Base-by-base conservation (phyloP, 345 rosid genomes). In the Nasturtium officinale region DNA sequence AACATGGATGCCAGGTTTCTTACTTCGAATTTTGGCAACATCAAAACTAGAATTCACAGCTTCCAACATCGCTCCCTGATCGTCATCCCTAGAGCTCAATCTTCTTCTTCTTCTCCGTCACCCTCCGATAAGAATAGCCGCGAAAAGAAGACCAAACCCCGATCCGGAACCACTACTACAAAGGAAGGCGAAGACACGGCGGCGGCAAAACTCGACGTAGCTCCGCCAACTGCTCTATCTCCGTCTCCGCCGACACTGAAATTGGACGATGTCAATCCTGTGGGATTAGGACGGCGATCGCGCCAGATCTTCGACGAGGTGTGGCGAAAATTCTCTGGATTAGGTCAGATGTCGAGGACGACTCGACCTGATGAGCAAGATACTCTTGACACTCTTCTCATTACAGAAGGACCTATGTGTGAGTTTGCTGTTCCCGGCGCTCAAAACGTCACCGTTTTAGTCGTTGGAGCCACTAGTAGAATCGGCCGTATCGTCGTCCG, bases 401-500 rank as follows among this genome's bases (percentile, higher is more conserved):
- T 89, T 2, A 78, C 88, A 74, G 97, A 86, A 69, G 97, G 97
- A n/a, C 98, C 97, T 65, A 88, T 91, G 90, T 89, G 98, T 67
- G 98, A 91, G 63, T 94, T 94, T 72, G 92, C 86, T 75, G 84
- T 87, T 58, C 96, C 98, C 21, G 98, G 96, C 1, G 97, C 98
- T 67, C 97, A 89, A 81, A 85, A 82, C 79, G 92, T 96, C 63
- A 85, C 89, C 64, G 96, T 94, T 54, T 95, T 94, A 74, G 95
- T 94, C 51, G 90, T 90, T 35, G 98, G 97, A 9, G 91, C 90
- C 63, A 94, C 96, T 69, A 89, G 98, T 71, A 80, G 98, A 46
- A 89, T 94, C 71, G 98, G 98, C 20, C 96, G 97, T 67, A 87
- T 94, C 20, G 85, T 94, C 51, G 89, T 94, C 71, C 87, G 98